These are phyloP conservation scores for Hirsutella rhossiliensis DNA, from an alignment of 2,329 filamentous ascomycete species.

Conservation along the genomic window DNA sequence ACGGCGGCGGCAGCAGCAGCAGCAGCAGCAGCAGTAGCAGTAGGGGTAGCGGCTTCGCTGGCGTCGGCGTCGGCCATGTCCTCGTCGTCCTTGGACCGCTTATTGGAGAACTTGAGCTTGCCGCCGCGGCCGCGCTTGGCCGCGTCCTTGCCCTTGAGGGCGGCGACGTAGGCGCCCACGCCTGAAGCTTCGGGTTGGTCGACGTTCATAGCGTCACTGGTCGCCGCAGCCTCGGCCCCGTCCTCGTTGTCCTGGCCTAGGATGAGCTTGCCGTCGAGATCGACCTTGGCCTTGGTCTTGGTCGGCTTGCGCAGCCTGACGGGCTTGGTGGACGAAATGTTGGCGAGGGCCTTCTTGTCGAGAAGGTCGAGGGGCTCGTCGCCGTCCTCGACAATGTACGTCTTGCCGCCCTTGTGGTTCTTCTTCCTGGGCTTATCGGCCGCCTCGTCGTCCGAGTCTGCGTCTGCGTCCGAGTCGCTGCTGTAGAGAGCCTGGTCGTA, in stretches of 20 bases:
- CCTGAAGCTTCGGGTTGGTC: constrained; percentile 52
- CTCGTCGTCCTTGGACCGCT: constrained; percentile 34
- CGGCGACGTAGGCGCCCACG: constrained; percentile 57
- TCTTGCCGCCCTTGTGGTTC: constrained; percentile 49
- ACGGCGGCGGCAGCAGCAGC: constrained; percentile 20
- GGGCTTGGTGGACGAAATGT: constrained; percentile 86
- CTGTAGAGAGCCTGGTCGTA: constrained; percentile 96
- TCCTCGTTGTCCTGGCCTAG: constrained; percentile 47
- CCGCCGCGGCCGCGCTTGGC: constrained; percentile 53
- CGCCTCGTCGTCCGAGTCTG: constrained; percentile 45
- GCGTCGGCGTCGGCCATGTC: constrained; percentile 42
- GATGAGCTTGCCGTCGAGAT: constrained; percentile 72
- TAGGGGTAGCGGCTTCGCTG: constrained; percentile 22
- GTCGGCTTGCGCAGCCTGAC: constrained; percentile 46
- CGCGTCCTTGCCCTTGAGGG: constrained; percentile 55
- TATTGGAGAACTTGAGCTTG: constrained; percentile 61
- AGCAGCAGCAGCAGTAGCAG: constrained; percentile 21
- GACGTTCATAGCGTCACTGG: constrained; percentile 47
- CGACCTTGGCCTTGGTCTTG: constrained; percentile 51
- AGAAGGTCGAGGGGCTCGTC: constrained; percentile 92
- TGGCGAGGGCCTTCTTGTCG: constrained; percentile 77
- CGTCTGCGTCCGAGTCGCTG: constrained; percentile 48
- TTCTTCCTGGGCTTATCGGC: constrained; percentile 29
- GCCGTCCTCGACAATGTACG: constrained; percentile 89
- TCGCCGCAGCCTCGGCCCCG: constrained; percentile 23